A percentile compares a stretch with the other conserved stretches of the same genome.
These are phyloP conservation scores for Podospora australis DNA, from an alignment of 495 filamentous ascomycete species.

Conservation along the genomic window DNA sequence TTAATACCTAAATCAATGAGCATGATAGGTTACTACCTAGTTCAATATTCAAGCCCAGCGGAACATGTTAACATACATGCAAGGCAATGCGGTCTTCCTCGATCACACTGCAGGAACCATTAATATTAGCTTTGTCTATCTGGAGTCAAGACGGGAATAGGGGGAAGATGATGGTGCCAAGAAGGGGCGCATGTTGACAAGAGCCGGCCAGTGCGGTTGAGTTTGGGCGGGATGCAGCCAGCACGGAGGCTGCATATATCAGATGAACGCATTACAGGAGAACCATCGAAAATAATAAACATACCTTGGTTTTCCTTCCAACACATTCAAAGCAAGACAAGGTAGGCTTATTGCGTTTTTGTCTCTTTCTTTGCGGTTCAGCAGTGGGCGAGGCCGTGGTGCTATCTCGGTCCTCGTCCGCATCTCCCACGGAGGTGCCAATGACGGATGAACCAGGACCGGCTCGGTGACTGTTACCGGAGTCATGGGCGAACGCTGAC, in stretches of 20 bases:
- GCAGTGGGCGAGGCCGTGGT: constrained; percentile 27
- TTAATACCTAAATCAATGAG: constrained; percentile 46
- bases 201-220: too few relatives aligned
- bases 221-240: too few relatives aligned
- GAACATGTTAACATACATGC: constrained; percentile 45
- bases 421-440: constrained; percentile 12
- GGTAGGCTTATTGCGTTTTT: constrained; percentile 71
- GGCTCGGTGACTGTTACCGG: constrained; percentile 4
- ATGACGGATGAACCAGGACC: constrained; percentile 9
- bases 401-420: constrained; percentile 20
- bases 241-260: too few relatives aligned
- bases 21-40: constrained; percentile 1
- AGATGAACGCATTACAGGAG: too few relatives aligned
- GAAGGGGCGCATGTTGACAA: too few relatives aligned
- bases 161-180: too few relatives aligned
- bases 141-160: too few relatives aligned
- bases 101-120: constrained; percentile 41
- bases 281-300: constrained; percentile 22
- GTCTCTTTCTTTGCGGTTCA: constrained; percentile 51
- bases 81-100: constrained; percentile 56
- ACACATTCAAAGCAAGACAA: constrained; percentile 67
- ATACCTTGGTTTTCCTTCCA: constrained; percentile 61
- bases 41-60: not conserved
- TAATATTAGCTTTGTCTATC: too few relatives aligned
- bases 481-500: not conserved